Conservation (phyloP, 2,329 filamentous ascomycete species). For the Aschersonia sp. region DNA sequence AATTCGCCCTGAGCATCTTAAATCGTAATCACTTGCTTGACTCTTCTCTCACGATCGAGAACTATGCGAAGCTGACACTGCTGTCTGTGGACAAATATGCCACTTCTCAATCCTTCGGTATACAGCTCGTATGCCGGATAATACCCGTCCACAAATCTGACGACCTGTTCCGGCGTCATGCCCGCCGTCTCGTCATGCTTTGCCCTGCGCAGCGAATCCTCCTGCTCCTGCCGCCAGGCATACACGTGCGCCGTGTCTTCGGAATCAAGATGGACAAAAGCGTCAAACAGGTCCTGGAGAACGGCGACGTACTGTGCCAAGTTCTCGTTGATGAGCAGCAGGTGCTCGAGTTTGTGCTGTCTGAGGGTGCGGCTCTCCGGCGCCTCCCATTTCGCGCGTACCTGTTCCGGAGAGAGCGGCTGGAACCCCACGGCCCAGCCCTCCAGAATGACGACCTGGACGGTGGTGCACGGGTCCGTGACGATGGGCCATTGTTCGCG, state of each 20-base stretch:
- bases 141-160: conserved; percentile 55
- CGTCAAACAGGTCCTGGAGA: conserved; percentile 31
- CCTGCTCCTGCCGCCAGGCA: conserved; percentile 70
- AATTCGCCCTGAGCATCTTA: not conserved
- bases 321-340: conserved; percentile 33
- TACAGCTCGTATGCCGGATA: conserved; percentile 62
- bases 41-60: conserved; percentile 25
- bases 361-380: conserved; percentile 30
- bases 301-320: conserved; percentile 32
- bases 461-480: conserved; percentile 31
- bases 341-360: conserved; percentile 31
- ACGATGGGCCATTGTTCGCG: conserved; percentile 45
- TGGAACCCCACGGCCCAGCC: conserved; percentile 87
- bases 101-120: conserved; percentile 40
- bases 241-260: conserved; percentile 65
- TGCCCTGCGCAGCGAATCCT: conserved; percentile 49
- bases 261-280: conserved; percentile 50
- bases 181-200: conserved; percentile 45
- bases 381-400: conserved; percentile 36
- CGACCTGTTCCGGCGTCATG: conserved; percentile 72
- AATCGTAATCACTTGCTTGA: conserved; percentile 1
- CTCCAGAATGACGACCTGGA: conserved; percentile 64
- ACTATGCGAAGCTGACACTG: conserved; percentile 45
- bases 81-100: conserved; percentile 33
- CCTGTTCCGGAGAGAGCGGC: conserved; percentile 34